Evolutionary conservation across 2,329 filamentous ascomycete species (phyloP).

Genomic region (Aspergillus ruber): DNA sequence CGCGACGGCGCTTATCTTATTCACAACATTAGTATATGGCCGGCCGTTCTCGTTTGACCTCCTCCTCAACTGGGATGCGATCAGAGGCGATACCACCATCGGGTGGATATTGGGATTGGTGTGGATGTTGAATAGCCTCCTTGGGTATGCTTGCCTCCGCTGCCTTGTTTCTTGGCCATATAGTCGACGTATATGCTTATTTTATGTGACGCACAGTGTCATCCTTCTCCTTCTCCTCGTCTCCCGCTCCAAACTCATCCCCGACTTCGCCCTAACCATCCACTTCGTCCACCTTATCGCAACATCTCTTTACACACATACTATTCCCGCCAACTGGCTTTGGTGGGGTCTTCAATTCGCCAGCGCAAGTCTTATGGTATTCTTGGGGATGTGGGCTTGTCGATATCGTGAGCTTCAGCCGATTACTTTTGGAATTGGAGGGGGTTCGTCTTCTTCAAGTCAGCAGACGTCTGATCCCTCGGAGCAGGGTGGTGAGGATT

Average conservation of each 20-base stretch:
- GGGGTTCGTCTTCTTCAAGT: conserved; percentile 24
- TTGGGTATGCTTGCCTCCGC: conserved; percentile 46
- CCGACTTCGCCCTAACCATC: conserved; percentile 87
- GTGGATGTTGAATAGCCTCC: conserved; percentile 60
- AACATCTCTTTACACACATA: conserved; percentile 70
- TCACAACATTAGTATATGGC: conserved; percentile 61
- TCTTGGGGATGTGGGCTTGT: conserved; percentile 81
- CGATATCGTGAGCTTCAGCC: conserved; percentile 83
- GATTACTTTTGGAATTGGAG: conserved; percentile 60
- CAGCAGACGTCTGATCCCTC: conserved; percentile 4
- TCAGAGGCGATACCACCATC: conserved; percentile 61
- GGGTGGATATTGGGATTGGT: conserved; percentile 64
- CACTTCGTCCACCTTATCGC: conserved; percentile 75
- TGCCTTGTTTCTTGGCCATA: neutral
- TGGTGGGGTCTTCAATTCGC: conserved; percentile 74
- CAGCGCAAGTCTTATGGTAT: conserved; percentile 59
- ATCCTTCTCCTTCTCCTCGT: conserved; percentile 78
- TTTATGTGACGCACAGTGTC: conserved; percentile 50
- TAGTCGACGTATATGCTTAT: neutral
- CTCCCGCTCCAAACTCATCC: conserved; percentile 84
- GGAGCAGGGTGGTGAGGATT: conserved; percentile 10
- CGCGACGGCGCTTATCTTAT: conserved; percentile 58
- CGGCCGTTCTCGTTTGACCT: conserved; percentile 53
- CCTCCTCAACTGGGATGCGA: conserved; percentile 56
- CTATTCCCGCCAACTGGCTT: conserved; percentile 67